These are phyloP conservation scores for Penicillium waksmanii DNA, from an alignment of 495 filamentous ascomycete species.

Conservation along the genomic window DNA sequence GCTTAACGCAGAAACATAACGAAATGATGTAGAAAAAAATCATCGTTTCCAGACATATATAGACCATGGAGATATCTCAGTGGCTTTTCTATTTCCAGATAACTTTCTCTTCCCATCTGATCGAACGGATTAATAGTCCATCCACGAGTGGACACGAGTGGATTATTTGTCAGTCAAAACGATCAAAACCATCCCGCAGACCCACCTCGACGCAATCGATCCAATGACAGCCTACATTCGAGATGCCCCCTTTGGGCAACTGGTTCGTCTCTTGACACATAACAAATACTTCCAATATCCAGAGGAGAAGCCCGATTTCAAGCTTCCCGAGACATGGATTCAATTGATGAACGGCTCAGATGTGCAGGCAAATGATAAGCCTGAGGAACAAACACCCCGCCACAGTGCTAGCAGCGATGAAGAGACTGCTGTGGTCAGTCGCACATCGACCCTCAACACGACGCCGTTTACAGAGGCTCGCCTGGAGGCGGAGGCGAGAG, in stretches of 20 bases:
- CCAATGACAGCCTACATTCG: constrained; percentile 41
- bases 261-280: constrained; percentile 52
- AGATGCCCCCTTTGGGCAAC: constrained; percentile 58
- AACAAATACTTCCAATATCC: constrained; percentile 58
- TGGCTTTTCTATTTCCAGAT: not conserved
- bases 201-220: not conserved
- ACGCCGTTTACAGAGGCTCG: constrained; percentile 40
- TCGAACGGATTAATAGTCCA: not conserved
- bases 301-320: constrained; percentile 56
- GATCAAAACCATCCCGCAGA: not conserved
- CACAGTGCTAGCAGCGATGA: not conserved
- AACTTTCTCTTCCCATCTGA: not conserved
- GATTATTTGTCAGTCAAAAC: constrained; percentile 2
- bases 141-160: not conserved
- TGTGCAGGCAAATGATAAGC: constrained; percentile 6
- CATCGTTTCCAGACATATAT: not conserved
- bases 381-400: not conserved
- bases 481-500: constrained; percentile 41
- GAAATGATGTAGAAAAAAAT: not conserved
- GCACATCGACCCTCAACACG: constrained; percentile 24
- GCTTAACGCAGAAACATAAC: constrained; percentile 7
- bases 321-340: constrained; percentile 51
- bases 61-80: not conserved
- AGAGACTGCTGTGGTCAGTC: constrained; percentile 20
- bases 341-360: constrained; percentile 23